Percentiles rank a stretch among this genome's conserved stretches.
Evolutionary conservation across 345 rosid genomes (phyloP).

Genomic region (Dipteronia dyeriana): DNA sequence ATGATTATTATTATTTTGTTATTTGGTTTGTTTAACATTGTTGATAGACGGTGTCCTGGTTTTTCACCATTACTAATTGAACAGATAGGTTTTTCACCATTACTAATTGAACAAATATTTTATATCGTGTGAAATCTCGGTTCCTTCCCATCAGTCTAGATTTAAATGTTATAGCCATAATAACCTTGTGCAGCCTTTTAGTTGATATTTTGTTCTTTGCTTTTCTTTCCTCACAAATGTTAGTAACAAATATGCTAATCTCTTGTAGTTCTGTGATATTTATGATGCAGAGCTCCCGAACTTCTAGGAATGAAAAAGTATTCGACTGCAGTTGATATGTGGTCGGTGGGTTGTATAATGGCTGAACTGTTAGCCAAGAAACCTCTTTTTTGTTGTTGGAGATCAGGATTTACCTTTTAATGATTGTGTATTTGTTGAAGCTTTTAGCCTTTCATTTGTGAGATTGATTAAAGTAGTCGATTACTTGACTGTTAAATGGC

Average conservation of each 20-base stretch:
- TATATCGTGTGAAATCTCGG: not conserved
- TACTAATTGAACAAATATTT: not conserved
- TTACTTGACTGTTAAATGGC: no score
- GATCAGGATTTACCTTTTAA: no score
- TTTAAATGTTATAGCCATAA: not conserved
- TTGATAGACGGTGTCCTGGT: not conserved
- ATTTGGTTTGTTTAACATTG: not conserved
- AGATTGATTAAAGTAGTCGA: no score
- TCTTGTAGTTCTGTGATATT: conserved; percentile 11
- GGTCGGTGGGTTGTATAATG: conserved; percentile 96
- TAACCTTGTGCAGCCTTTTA: not conserved
- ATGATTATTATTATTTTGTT: not conserved
- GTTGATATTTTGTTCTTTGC: not conserved
- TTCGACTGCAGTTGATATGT: conserved; percentile 91
- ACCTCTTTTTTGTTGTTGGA: conserved; percentile 27
- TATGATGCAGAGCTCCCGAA: conserved; percentile 74
- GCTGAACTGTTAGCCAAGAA: conserved; percentile 76
- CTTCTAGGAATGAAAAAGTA: conserved; percentile 78
- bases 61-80: not conserved
- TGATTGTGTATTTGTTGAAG: no score
- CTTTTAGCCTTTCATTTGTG: no score
- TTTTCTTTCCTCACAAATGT: not conserved
- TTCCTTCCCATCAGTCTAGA: not conserved
- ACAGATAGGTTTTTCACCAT: no score
- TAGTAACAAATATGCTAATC: conserved; percentile 2